phyloP scores from a whole-genome alignment of 108 stramenopile species.

The Cyclotella choctawhatcheeana region DNA sequence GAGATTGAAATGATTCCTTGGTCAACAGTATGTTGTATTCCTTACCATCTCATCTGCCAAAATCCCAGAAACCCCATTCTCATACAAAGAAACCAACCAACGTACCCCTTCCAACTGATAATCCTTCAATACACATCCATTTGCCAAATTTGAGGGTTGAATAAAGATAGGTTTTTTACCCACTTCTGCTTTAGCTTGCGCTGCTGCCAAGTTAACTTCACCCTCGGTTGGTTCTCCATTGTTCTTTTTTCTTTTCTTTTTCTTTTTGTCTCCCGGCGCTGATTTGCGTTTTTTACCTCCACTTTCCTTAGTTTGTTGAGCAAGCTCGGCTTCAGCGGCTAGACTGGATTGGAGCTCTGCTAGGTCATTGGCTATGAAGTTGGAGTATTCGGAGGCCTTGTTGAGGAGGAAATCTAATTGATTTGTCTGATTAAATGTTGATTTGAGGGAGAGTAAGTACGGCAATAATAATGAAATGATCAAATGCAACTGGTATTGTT shows the following conservation, averaged over 20 bases:
- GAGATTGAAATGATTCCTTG: too few species aligned
- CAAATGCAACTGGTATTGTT: too few species aligned
- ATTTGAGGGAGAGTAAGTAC: too few species aligned
- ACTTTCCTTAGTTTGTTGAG: too few species aligned
- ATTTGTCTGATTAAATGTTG: slow-evolving; percentile 21
- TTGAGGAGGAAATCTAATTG: slow-evolving; percentile 86
- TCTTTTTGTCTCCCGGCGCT: slow-evolving; percentile 24
- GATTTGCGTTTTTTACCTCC: slow-evolving; percentile 58
- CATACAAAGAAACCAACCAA: slow-evolving; percentile 96
- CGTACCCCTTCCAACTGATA: slow-evolving; percentile 91
- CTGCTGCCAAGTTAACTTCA: slow-evolving; percentile 62
- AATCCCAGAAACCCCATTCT: slow-evolving; percentile 98
- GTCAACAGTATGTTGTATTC: too few species aligned
- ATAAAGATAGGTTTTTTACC: slow-evolving; percentile 76
- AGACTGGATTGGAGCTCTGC: slow-evolving; percentile 78
- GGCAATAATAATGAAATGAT: too few species aligned
- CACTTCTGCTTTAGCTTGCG: slow-evolving; percentile 61
- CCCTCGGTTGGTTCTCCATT: slow-evolving; percentile 45
- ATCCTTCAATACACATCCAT: slow-evolving; percentile 81
- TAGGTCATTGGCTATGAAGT: slow-evolving; percentile 85
- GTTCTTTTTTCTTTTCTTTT: slow-evolving; percentile 63
- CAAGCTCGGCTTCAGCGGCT: slow-evolving; percentile 57
- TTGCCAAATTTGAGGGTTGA: slow-evolving; percentile 80
- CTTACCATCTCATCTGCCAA: slow-evolving; percentile 97
- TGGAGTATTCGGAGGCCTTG: slow-evolving; percentile 87